Evolutionary conservation across 1,284 basidiomycete genomes (phyloP), one percentile per base, ranked within the genome.

Genomic region (Apiotrichum laibachii): DNA sequence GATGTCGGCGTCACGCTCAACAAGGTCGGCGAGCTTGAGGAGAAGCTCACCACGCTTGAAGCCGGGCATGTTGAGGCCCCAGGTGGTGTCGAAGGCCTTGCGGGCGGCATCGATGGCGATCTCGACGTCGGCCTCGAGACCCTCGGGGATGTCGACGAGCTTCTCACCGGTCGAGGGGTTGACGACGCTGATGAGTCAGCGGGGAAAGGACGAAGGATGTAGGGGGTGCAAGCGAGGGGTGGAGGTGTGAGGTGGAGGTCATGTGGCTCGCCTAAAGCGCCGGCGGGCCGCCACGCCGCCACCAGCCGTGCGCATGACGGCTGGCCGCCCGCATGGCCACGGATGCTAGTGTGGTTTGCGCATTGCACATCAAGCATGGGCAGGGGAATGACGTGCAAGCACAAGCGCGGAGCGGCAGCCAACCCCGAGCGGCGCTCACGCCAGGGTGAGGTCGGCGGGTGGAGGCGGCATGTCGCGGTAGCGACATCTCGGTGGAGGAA

Each of bases 81-180:
- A 92, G 22, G 79, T 75, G 39, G 83, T 86, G 43, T 90, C 82
- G 77, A 84, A 89, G 0, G 92, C 89, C 72, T 85, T 85, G 59
- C 86, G 85, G 2, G 92, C 93, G 42, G 85, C 88, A 33, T 81
- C 79, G 69, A 92, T 88, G 19, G 91, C 91, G 60, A 78, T 58
- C 70, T 93, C 87, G 69, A 93, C 84, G 69, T 94, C 91, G 55
- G 73, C 70, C 21, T 80, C 63, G 33, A 84, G 84, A 37, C 83
- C 92, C 69, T 87, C 87, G 16, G 88, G 79, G 69, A 94, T 82
- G 57, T 82, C 75, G 34, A 85, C 85, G 71, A 89, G 83, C 51
- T 85, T 69, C 76, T 88, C 85, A 61, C 89, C 92, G 39, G 80
- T 91, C 5, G 88, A 82, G 18, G 90, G 91, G 80, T 92, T 91